These are phyloP conservation scores for Rosa chinensis DNA, from an alignment of 306 rosid species.

Conservation along the genomic window DNA sequence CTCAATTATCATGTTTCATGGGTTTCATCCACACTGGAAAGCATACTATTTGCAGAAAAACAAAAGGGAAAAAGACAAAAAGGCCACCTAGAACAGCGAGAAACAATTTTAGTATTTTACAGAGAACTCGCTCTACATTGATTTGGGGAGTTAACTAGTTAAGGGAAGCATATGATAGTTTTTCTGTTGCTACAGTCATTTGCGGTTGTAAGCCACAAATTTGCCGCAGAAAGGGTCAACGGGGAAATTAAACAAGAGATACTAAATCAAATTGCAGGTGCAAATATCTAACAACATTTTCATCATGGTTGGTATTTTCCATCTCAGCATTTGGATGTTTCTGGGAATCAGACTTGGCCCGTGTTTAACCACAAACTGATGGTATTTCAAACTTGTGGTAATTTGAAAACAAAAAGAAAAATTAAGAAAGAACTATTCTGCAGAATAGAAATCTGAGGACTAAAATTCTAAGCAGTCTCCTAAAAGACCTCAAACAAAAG, in stretches of 20 bases:
- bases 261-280: neutral
- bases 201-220: neutral
- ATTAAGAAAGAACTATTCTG: neutral
- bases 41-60: neutral
- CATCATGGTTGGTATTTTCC: neutral
- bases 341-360: neutral
- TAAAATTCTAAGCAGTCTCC: neutral
- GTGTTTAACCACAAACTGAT: neutral
- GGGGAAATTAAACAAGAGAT: neutral
- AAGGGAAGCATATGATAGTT: neutral
- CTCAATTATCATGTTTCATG: neutral
- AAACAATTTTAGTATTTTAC: neutral
- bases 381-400: neutral
- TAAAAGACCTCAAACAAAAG: neutral
- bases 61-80: neutral
- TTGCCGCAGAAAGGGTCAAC: neutral
- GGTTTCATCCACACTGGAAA: constrained; percentile 4
- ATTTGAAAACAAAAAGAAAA: neutral
- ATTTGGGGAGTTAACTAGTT: neutral
- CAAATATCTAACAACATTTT: neutral
- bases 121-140: neutral
- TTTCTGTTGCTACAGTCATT: neutral
- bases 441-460: neutral
- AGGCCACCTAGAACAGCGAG: neutral
- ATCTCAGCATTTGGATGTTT: neutral